Base-by-base conservation (phyloP, 2,329 filamentous ascomycete species). In the Nemania sp. region DNA sequence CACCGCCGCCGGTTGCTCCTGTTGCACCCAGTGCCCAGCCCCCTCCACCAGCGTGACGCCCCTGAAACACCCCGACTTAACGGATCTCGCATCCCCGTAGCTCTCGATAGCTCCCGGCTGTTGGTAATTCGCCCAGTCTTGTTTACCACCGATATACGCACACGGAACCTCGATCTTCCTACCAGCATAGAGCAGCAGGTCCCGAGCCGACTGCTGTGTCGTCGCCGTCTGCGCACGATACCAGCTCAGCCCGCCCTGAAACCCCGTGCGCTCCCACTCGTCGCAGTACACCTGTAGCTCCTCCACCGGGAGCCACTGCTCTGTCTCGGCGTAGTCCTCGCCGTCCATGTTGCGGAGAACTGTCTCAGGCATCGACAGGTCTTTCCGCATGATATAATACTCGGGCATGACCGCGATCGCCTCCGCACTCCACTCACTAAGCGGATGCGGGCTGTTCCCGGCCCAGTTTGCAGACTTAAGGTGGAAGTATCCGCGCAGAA, bases 11-110 rank as follows among this genome's bases (percentile, higher is more conserved):
- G 88, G 85, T 75, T 88, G 82, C 76, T 92, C 89, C 77, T 92
- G 88, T 74, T 90, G 89, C 41, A 90, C 85, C 90, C 90, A 92
- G 80, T 92, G 90, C 0, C 90, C 90, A 4, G 89, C 89, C 0
- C 84, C 84, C 18, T 89, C 84, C 13, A 92, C 80, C 20, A 89
- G 79, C 57, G 75, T 84, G 38, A 81, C 77, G 0, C 87, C 86
- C 57, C 81, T 81, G 74, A 88, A 90, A 66, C 85, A 82, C 0
- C 73, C 75, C 20, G 72, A 55, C 27, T 77, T 80, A 70, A 88
- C 90, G 0, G 81, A 81, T 7, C 82, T 78, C 5, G 80, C 80
- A 77, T 89, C 86, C 29, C 82, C 67, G 13, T 80, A 77, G 22
- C 76, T 83, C 74, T 92, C 88, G 4, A 92, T 75, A 0, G 85